These are phyloP conservation scores for Saccharomycopsis synnaedendra DNA, from an alignment of 805 yeast species.

Conservation along the genomic window DNA sequence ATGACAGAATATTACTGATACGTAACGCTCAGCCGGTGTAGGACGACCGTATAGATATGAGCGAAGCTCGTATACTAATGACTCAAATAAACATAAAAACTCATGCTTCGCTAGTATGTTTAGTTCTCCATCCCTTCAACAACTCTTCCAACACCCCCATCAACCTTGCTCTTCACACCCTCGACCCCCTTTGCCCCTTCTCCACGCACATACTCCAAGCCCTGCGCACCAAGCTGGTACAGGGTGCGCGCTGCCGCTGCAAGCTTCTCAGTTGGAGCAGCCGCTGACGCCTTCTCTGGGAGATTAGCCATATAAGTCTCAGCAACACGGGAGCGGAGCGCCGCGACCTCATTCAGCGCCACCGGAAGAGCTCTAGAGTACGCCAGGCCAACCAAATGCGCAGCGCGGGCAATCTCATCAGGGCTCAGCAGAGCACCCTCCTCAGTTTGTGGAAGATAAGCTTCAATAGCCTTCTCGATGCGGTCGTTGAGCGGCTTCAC, in stretches of 20 bases:
- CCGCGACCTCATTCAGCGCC: conserved; percentile 16
- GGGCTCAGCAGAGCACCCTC: not conserved
- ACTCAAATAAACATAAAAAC: not conserved
- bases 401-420: conserved; percentile 22
- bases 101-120: not conserved
- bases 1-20: not conserved
- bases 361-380: conserved; percentile 21
- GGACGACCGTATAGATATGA: not conserved
- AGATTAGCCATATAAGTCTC: conserved; percentile 22
- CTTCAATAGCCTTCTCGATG: conserved; percentile 21
- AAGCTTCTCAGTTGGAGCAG: conserved; percentile 19
- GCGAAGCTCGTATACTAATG: not conserved
- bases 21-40: not conserved
- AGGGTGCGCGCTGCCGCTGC: conserved; percentile 28
- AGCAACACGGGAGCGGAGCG: conserved; percentile 21
- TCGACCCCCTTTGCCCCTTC: conserved; percentile 18
- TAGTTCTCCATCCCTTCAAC: not conserved
- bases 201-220: conserved; percentile 18
- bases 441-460: conserved; percentile 20
- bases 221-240: conserved; percentile 26
- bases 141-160: conserved; percentile 8
- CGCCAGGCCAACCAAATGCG: conserved; percentile 20
- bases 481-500: conserved; percentile 22
- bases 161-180: conserved; percentile 18
- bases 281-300: conserved; percentile 14